Percentiles rank a stretch among this genome's conserved stretches.
phyloP scores from a whole-genome alignment of 2,329 filamentous ascomycete species.

The Botrytis byssoidea region DNA sequence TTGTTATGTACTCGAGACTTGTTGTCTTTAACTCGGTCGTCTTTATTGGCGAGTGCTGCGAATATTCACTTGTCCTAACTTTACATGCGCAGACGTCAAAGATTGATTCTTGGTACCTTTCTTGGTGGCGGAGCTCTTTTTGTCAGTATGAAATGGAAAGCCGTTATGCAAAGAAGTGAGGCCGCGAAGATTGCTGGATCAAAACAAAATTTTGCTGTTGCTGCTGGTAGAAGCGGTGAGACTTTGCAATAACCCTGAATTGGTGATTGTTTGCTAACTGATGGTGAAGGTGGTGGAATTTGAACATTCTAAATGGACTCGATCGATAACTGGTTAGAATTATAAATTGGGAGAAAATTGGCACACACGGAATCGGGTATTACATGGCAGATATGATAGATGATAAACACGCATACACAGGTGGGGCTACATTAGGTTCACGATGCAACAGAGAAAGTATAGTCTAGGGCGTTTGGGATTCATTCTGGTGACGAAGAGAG shows the following conservation, averaged over 20 bases:
- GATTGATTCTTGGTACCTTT: conserved; percentile 34
- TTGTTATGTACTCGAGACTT: background rate
- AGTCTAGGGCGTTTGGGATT: background rate
- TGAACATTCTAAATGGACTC: background rate
- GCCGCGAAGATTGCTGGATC: conserved; percentile 36
- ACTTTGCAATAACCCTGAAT: background rate
- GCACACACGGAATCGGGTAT: background rate
- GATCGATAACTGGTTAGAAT: background rate
- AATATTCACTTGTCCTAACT: background rate
- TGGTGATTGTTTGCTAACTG: background rate
- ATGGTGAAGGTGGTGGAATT: conserved; percentile 14
- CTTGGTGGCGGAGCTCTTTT: conserved; percentile 35
- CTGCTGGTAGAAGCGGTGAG: conserved; percentile 37
- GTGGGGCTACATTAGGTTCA: background rate
- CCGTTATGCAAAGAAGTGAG: conserved; percentile 38
- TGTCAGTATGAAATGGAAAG: conserved; percentile 38
- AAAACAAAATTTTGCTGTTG: conserved; percentile 36
- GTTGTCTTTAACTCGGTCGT: background rate
- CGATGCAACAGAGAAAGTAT: background rate
- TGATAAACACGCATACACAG: background rate
- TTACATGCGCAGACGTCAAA: conserved; percentile 32
- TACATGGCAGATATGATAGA: background rate
- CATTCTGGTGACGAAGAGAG: background rate
- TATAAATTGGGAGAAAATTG: background rate
- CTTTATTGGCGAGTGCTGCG: background rate